Percentiles rank a stretch among this genome's conserved stretches.
These are phyloP conservation scores for Litchi chinensis DNA, from an alignment of 345 rosid species.

Conservation along the genomic window DNA sequence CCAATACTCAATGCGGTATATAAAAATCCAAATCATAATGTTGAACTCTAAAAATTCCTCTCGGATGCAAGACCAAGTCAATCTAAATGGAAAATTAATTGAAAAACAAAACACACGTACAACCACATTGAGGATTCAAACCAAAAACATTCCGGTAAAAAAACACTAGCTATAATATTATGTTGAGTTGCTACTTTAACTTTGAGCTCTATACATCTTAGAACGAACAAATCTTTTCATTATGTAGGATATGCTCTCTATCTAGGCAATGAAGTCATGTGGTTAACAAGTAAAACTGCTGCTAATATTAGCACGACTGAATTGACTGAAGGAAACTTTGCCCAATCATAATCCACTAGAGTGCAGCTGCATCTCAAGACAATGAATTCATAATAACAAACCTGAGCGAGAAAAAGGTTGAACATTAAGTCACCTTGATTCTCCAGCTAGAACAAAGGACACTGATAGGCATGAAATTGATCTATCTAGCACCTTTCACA, in stretches of 20 bases:
- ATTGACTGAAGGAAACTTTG: not conserved
- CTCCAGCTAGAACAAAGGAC: not conserved
- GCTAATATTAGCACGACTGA: not conserved
- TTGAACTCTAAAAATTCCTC: not conserved
- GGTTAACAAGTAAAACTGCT: not conserved
- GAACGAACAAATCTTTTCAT: not conserved
- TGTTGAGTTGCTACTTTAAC: not conserved
- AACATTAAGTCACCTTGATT: slow-evolving; percentile 3
- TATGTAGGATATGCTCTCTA: not conserved
- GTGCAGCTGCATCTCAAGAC: not conserved
- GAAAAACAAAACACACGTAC: not conserved
- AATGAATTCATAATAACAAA: not conserved
- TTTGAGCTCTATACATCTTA: not conserved
- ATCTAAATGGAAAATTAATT: not conserved
- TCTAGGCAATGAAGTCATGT: not conserved
- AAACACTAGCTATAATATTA: too few species aligned
- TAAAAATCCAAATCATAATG: not conserved
- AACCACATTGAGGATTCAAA: not conserved
- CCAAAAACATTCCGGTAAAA: not conserved
- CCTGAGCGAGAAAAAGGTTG: not conserved
- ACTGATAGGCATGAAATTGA: not conserved
- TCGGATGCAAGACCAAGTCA: not conserved
- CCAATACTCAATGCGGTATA: not conserved
- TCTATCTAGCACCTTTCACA: not conserved
- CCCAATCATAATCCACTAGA: not conserved